Evolutionary conservation across 345 rosid species (phyloP), one percentile per base, ranked within the genome.

Genomic region (Trapa incisa): DNA sequence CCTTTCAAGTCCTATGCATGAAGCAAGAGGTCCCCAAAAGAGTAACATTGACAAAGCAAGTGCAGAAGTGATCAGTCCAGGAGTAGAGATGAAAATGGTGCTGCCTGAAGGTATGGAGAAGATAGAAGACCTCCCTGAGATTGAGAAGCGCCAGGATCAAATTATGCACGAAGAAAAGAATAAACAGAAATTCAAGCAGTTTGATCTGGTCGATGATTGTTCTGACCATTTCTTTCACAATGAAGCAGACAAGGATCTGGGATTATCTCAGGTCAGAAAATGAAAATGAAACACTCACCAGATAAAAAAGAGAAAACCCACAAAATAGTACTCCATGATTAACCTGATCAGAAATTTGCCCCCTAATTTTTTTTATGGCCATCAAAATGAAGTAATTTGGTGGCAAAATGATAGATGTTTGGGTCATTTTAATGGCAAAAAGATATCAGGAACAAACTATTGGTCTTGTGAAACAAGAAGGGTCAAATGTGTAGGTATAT

Each of bases 161-260:
- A 36, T 73, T 50, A 73, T 58, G 43, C 39, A 73, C 15, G 60
- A 61, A 43, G 47, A 68, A 66, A 67, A 66, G 65, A 75, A 64
- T 41, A 29, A 58, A 33, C 76, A 73, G 72, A 65, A 47, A 13
- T 86, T 82, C 72, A 76, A 65, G 76, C 90, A 75, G 80, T 94
- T 94, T 71, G 97, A 94, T 80, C 84, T 90, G 83, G 86, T 82
- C 37, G 64, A 22, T 36, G 87, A 87, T 70, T 86, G 91, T 79
- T 83, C 88, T 0, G 99, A 87, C 71, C 97, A 94, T 80, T 84
- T 84, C 79, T 94, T 90, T 78, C 76, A 85, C 45, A 70, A 69
- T 45, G 72, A 74, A 50, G 79, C 75, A 38, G 78, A 72, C 45
- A 83, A 79, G 72, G 89, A 71, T 62, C 56, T 72, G 70, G 72